Conservation (phyloP, 2,329 filamentous ascomycete genomes). For the Claviceps purpurea region DNA sequence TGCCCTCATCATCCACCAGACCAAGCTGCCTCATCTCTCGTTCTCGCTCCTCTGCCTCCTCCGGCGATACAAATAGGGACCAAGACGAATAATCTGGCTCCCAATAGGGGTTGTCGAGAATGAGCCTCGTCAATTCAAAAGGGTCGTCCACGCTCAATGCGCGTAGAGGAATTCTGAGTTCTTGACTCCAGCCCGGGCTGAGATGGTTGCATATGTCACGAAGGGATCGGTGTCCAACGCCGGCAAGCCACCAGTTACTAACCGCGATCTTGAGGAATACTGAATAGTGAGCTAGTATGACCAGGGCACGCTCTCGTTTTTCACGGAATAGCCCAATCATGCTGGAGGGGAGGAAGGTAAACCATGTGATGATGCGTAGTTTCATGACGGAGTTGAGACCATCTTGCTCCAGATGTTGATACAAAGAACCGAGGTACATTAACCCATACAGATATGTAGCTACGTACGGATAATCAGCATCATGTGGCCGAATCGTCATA, state of each 20-base stretch:
- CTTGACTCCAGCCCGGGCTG: conserved; percentile 22
- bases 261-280: conserved; percentile 32
- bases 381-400: conserved; percentile 32
- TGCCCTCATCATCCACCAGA: conserved; percentile 7
- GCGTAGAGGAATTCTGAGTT: conserved; percentile 20
- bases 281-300: conserved; percentile 40
- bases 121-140: conserved; percentile 24
- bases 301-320: conserved; percentile 30
- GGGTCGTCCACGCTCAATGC: conserved; percentile 20
- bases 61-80: neutral
- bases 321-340: conserved; percentile 31
- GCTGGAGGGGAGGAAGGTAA: conserved; percentile 32
- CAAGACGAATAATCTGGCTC: conserved; percentile 2
- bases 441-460: conserved; percentile 32
- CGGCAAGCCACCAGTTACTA: conserved; percentile 36
- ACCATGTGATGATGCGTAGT: conserved; percentile 38
- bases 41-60: neutral
- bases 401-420: conserved; percentile 27
- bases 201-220: conserved; percentile 27
- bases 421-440: conserved; percentile 37
- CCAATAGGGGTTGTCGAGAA: conserved; percentile 33
- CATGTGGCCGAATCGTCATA: conserved; percentile 26
- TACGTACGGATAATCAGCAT: conserved; percentile 26
- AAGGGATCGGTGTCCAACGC: conserved; percentile 33
- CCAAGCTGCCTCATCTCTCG: conserved; percentile 1